Conservation (phyloP, 2,329 filamentous ascomycete genomes). For the Aspergillus clavatus region DNA sequence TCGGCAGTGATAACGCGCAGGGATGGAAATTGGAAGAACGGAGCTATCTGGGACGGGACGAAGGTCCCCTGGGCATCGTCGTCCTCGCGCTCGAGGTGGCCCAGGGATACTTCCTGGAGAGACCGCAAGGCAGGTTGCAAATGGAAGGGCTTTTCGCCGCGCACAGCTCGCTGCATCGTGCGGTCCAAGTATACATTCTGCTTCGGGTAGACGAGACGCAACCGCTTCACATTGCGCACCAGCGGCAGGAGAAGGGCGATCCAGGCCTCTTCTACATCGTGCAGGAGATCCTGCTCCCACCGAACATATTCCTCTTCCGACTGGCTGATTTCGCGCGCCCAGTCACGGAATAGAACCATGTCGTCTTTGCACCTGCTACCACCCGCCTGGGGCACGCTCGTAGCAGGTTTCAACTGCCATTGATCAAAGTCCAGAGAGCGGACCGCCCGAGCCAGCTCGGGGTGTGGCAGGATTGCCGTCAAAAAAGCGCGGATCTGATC, state of each 20-base stretch:
- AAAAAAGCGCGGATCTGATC: conserved; percentile 19
- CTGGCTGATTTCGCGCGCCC: conserved; percentile 9
- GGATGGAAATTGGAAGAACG: conserved; percentile 24
- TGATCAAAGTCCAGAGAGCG: conserved; percentile 18
- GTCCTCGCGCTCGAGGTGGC: conserved; percentile 11
- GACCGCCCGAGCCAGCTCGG: conserved; percentile 21
- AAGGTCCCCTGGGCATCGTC: conserved; percentile 9
- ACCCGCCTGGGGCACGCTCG: no score
- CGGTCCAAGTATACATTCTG: conserved; percentile 19
- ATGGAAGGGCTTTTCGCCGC: conserved; percentile 16
- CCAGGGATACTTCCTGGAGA: conserved; percentile 18
- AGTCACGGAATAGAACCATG: conserved; percentile 5
- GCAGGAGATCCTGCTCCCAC: conserved; percentile 21
- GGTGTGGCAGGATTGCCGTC: conserved; percentile 15
- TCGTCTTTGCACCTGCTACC: conserved; percentile 6
- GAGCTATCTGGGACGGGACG: conserved; percentile 15
- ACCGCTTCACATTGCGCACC: conserved; percentile 18
- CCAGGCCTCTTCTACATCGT: conserved; percentile 24
- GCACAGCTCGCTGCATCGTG: conserved; percentile 18
- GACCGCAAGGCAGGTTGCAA: conserved; percentile 12
- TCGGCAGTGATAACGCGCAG: conserved; percentile 21
- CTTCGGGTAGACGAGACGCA: conserved; percentile 19
- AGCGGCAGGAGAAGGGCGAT: conserved; percentile 23
- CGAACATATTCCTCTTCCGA: conserved; percentile 17
- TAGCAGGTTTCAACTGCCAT: conserved; percentile 13